Base-by-base conservation (phyloP, 768 basidiomycete genomes). In the Rhizopogon vinicolor region DNA sequence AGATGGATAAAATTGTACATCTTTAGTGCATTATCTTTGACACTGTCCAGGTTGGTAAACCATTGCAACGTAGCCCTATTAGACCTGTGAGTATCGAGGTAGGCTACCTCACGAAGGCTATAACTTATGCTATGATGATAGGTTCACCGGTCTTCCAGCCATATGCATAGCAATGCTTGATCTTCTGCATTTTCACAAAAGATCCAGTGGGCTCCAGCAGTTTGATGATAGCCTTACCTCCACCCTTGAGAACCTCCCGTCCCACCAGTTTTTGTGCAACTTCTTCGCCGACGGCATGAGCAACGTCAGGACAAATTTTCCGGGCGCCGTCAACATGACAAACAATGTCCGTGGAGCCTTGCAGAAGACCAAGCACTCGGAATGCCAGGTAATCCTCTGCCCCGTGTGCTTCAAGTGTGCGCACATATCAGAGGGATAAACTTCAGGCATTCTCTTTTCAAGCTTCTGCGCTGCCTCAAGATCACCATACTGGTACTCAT, bases 131-230 rank as follows among this genome's bases (percentile, higher is more conserved):
- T 58, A 93, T 81, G 62, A 98, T 95, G 64, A 98, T 85, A 0
- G 96, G 95, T 63, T 92, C 76, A 60, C 93, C 84, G 4, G 96
- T 96, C 70, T 91, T 89, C 95, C 95, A 98, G 63, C 98, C 96
- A 66, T 94, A 95, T 0, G 96, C 93, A 65, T 97, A 99, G 48
- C 86, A 83, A 71, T 98, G 96, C 62, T 82, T 85, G 63, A 91
- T 81, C 60, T 78, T 78, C 67, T 90, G 78, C 51, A 89, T 73
- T 61, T 83, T 85, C 41, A 91, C 65, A 14, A 98, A 73, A 1
- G 66, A 57, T 5, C 74, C 81, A 1, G 73, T 75, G n/a, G 73
- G 63, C 18, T 78, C 68, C 46, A 98, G 68, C 9, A 94, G 63
- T 39, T 76, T 71, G 7, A 93, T 78, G 43, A 96, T 75, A n/a